A percentile compares a stretch with the other conserved stretches of the same genome.
phyloP scores from a whole-genome alignment of 768 basidiomycete genomes.

The Boletus reticulatus region DNA sequence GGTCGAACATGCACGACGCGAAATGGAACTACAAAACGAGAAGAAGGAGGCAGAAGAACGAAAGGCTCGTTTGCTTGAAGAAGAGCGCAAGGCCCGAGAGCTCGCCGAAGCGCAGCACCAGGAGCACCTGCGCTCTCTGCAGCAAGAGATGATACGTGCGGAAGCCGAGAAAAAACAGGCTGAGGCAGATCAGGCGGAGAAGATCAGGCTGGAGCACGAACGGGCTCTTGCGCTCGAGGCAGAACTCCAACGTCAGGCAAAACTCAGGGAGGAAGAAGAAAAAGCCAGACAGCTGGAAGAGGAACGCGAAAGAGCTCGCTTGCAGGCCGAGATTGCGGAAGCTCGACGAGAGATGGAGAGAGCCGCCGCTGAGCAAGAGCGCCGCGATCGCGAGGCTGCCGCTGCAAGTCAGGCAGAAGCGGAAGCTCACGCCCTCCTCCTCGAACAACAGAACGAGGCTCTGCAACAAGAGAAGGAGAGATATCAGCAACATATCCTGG shows the following conservation, averaged over 20 bases:
- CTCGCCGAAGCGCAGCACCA: constrained; percentile 29
- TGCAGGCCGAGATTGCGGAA: constrained; percentile 29
- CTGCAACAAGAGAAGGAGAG: constrained; percentile 26
- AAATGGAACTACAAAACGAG: constrained; percentile 25
- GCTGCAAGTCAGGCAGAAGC: constrained; percentile 25
- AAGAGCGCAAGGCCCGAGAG: constrained; percentile 29
- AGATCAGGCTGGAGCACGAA: constrained; percentile 27
- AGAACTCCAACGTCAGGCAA: constrained; percentile 28
- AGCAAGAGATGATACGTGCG: constrained; percentile 25
- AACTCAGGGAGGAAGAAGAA: constrained; percentile 27
- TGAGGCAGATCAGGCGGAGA: constrained; percentile 25
- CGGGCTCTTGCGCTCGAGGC: constrained; percentile 29
- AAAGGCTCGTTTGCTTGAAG: constrained; percentile 29
- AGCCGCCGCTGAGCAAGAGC: constrained; percentile 23
- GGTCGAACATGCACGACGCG: constrained; percentile 25
- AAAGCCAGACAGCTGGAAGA: constrained; percentile 18
- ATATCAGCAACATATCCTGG: constrained; percentile 21
- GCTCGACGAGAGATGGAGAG: constrained; percentile 26
- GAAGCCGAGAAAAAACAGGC: constrained; percentile 23
- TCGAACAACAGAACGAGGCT: constrained; percentile 23
- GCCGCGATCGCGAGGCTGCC: constrained; percentile 24
- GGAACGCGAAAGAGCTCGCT: constrained; percentile 27
- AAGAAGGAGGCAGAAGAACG: constrained; percentile 29
- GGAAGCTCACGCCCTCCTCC: constrained; percentile 21
- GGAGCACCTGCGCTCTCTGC: constrained; percentile 27